Base-by-base conservation (phyloP, 139 green algal species). In the Edaphochlamys debaryana region DNA sequence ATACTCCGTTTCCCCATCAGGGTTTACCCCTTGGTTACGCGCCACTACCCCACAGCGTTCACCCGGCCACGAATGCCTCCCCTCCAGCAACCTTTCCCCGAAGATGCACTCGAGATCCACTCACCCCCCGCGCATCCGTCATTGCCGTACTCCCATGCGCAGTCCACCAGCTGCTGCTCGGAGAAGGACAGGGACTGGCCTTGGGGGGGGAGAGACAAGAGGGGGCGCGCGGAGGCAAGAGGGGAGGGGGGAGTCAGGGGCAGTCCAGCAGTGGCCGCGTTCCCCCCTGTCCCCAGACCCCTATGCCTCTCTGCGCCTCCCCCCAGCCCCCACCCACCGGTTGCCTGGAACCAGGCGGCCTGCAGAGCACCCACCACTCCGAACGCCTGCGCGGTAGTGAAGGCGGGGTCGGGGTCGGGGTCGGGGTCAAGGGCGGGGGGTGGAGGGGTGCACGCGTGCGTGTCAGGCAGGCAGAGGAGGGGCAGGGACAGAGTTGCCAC, bases 111-210 rank as follows among this genome's bases (percentile, higher is more conserved):
- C n/a, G n/a, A n/a, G n/a, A n/a, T n/a, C n/a, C n/a, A n/a, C 72
- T 36, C 66, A 77, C 79, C 79, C 56, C 79, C 80, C 29, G 48
- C 62, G 62, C 87, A 89, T 32, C 87, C 87, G 56, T 88, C 69
- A 62, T 88, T 91, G 48, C 68, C 88, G 37, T 91, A 89, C 4
- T 91, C 64, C 91, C 91, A 95, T 32, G 80, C 66, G 87, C 91
- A 95, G 85, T 94, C 92, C 60, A 95, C 91, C 52, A 95, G 63
- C 85, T 95, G 92, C 86, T 95, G 92, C 85, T 95, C 90, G 19
- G 62, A 87, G 23, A 95, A 72, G 67, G 70, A 88, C 48, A 92
- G 48, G 13, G 68, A 45, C 82, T 91, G 48, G 30, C 72, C 72
- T 80, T 37, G 13, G 48, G 70, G 38, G 2, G 45, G 48, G 32